These are phyloP conservation scores for Apiotrichum siamense DNA, from an alignment of 1,284 basidiomycete genomes.

Conservation along the genomic window DNA sequence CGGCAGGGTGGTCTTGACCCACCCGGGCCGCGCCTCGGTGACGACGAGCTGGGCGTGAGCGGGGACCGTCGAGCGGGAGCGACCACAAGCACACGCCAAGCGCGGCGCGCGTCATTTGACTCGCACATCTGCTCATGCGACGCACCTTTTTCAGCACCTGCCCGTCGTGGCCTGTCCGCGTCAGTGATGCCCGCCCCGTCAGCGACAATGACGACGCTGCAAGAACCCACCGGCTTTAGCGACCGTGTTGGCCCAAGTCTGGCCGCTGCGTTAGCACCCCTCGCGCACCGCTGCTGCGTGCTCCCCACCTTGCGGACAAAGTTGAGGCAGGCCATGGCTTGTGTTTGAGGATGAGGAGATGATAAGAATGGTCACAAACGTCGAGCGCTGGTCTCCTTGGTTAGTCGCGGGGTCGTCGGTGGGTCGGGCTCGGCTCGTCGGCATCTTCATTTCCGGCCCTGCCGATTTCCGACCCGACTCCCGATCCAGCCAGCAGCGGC, in stretches of 20 bases:
- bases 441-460: too few species aligned
- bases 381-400: too few species aligned
- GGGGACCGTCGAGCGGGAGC: too few species aligned
- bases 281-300: not conserved
- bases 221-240: slow-evolving; percentile 29
- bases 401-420: too few species aligned
- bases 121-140: not conserved
- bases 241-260: slow-evolving; percentile 36
- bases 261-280: not conserved
- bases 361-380: too few species aligned
- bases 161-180: slow-evolving; percentile 25
- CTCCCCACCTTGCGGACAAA: slow-evolving; percentile 27
- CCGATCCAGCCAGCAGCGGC: too few species aligned
- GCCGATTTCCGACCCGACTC: too few species aligned
- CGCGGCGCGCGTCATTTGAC: too few species aligned
- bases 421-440: too few species aligned
- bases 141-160: slow-evolving; percentile 11
- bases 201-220: not conserved
- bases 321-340: slow-evolving; percentile 23
- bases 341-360: not conserved
- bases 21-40: slow-evolving; percentile 31
- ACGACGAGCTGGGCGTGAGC: slow-evolving; percentile 24
- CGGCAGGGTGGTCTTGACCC: slow-evolving; percentile 32
- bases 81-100: too few species aligned
- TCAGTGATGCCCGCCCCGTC: not conserved